Base-by-base conservation (phyloP, 352 stramenopile genomes). In the Phytophthora cactorum region DNA sequence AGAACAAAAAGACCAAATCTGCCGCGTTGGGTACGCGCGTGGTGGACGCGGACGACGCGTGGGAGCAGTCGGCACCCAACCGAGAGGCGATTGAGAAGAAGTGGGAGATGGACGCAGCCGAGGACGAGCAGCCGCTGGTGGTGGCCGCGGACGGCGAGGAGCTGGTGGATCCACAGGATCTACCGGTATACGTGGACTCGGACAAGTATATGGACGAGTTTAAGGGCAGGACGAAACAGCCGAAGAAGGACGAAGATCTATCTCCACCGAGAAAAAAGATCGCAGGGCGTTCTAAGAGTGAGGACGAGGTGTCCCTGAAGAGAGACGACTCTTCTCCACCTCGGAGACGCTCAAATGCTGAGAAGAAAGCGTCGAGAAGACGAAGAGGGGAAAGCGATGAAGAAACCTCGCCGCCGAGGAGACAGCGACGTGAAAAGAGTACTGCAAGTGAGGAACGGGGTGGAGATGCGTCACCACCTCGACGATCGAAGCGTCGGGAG, bases 101-200 rank as follows among this genome's bases (percentile, higher is more conserved):
- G 28, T 92, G 84, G 80, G 82, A 90, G n/a, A 45, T 75, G 49
- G 82, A 91, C 36, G 77, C 49, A 1, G 82, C 59, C 1, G 82
- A 91, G 49, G 81, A 81, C 68, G 64, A 74, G 54, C 58, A 63
- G 45, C 63, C 74, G n/a, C 14, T 74, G 38, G 47, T 75, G 2
- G 70, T 92, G 36, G 67, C 84, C 7, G 76, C 63, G 2, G 79
- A 86, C 34, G 78, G 74, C 12, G 74, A 83, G 8, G 79, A 86
- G 29, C 52, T 82, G 1, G 70, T 84, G 29, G 86, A 94, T 41
- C 72, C 77, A 27, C 79, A 89, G 39, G 81, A 91, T 72, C 65
- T 90, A 43, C 86, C 85, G 3, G 75, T 92, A 5, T 90, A 91
- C 63, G 82, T 89, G 38, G 88, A 93, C 55, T 84, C 86, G 1